A percentile compares a stretch with the other conserved stretches of the same genome.
Evolutionary conservation across 148 eudicot species (phyloP).

Genomic region (Arctostaphylos glauca): DNA sequence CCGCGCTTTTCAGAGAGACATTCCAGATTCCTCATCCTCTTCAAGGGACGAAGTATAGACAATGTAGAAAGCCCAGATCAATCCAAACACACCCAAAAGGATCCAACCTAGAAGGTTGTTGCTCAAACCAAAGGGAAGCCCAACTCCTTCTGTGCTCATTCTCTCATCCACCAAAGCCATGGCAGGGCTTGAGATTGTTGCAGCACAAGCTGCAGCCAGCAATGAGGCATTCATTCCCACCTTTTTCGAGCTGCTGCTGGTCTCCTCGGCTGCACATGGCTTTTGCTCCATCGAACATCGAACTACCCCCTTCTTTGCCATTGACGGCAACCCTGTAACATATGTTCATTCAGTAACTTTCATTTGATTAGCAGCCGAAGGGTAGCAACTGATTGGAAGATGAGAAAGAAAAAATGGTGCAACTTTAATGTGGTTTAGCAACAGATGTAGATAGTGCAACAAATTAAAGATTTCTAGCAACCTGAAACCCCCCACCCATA

Average conservation of each 20-base stretch:
- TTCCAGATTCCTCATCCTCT: constrained; percentile 95
- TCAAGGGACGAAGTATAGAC: constrained; percentile 66
- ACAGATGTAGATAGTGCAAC: not conserved
- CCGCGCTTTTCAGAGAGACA: constrained; percentile 58
- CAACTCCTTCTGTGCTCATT: constrained; percentile 97
- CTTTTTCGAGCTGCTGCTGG: constrained; percentile 8
- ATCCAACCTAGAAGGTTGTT: constrained; percentile 93
- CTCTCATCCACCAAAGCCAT: constrained; percentile 95
- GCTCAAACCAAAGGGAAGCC: constrained; percentile 95
- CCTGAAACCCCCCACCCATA: not conserved
- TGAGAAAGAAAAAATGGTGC: too few relatives aligned
- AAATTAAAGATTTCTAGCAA: not conserved
- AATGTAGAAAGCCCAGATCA: constrained; percentile 83
- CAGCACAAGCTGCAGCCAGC: constrained; percentile 39
- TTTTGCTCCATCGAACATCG: constrained; percentile 64
- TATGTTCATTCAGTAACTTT: not conserved
- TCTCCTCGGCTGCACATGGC: constrained; percentile 31
- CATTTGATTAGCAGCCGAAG: not conserved
- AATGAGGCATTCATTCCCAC: constrained; percentile 32
- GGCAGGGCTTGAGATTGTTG: constrained; percentile 71
- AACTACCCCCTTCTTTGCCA: constrained; percentile 62
- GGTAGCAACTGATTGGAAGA: too few relatives aligned
- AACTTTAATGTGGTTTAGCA: not conserved
- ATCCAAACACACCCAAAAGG: constrained; percentile 70
- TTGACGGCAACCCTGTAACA: constrained; percentile 66